These are phyloP conservation scores for Pseudognaphalium luteoalbum DNA, from an alignment of 129 eudicot species.

Conservation along the genomic window DNA sequence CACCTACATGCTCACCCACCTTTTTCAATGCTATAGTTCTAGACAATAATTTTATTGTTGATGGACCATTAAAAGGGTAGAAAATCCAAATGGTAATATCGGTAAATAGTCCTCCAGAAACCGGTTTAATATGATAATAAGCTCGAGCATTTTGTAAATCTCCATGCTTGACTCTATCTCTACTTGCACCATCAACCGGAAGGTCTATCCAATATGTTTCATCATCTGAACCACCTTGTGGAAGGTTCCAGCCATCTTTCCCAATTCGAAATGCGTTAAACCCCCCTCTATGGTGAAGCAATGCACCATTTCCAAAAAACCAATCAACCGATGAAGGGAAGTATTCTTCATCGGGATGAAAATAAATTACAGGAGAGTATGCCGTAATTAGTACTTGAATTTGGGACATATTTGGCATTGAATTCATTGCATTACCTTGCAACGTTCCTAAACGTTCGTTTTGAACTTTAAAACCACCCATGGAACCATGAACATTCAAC, in stretches of 20 bases:
- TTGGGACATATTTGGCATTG: background rate
- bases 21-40: background rate
- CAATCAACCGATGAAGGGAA: background rate
- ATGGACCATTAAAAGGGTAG: constrained; percentile 3
- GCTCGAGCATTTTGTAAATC: background rate
- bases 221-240: background rate
- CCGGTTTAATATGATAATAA: background rate
- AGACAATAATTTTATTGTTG: background rate
- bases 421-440: background rate
- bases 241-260: background rate
- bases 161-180: background rate
- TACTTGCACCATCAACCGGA: background rate
- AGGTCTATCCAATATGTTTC: background rate
- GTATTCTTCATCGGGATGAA: background rate
- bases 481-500: background rate
- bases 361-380: background rate
- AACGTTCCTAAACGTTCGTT: background rate
- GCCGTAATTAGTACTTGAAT: background rate
- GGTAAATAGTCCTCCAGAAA: background rate
- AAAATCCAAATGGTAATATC: background rate
- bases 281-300: background rate
- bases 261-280: background rate
- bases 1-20: background rate
- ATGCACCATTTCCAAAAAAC: background rate
- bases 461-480: background rate